phyloP scores from a whole-genome alignment of 257 asterid genomes.

The Sherardia arvensis region DNA sequence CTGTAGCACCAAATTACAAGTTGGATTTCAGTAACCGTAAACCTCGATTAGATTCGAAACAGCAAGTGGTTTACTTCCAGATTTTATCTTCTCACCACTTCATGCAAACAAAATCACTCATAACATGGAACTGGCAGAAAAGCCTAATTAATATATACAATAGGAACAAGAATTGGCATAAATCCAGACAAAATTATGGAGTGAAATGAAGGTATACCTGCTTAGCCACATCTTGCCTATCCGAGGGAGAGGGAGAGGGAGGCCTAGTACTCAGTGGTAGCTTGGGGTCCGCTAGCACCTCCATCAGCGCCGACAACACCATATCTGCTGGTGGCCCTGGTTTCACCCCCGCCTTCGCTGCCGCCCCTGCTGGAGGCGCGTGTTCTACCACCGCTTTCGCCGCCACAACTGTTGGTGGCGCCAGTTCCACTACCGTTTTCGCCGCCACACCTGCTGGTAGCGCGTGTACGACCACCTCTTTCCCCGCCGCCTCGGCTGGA shows the following conservation, averaged over 20 bases:
- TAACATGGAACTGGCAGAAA: background rate
- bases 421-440: too few relatives aligned
- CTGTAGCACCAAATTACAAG: conserved; percentile 20
- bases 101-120: background rate
- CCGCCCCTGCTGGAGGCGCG: too few relatives aligned
- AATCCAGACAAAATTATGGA: background rate
- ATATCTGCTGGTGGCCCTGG: background rate
- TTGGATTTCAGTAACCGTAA: background rate
- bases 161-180: background rate
- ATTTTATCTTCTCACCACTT: background rate
- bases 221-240: conserved; percentile 37
- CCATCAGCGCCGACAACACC: background rate
- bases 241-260: conserved; percentile 23
- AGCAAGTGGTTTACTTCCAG: background rate
- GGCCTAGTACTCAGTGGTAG: background rate
- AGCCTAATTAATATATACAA: background rate
- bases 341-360: too few relatives aligned
- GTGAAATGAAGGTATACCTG: conserved; percentile 30
- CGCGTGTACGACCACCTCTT: too few relatives aligned
- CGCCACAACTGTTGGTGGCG: too few relatives aligned
- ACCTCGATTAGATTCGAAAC: background rate
- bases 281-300: background rate
- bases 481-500: too few relatives aligned
- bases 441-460: too few relatives aligned
- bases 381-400: too few relatives aligned